phyloP scores from a whole-genome alignment of 2,329 filamentous ascomycete species.

The Alternaria sp. region DNA sequence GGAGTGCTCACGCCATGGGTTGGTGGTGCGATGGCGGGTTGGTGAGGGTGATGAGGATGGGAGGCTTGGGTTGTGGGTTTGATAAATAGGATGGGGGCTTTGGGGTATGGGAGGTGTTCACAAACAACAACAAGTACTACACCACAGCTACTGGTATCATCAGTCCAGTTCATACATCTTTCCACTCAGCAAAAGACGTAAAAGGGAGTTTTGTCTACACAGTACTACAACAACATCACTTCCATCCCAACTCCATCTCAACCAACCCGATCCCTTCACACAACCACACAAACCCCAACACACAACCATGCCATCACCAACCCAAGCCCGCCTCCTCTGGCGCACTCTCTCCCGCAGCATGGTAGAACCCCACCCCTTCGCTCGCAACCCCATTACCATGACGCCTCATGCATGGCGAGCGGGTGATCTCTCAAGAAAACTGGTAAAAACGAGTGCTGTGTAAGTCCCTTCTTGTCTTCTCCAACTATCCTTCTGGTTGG shows the following conservation, averaged over 20 bases:
- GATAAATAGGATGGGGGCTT: background rate
- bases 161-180: background rate
- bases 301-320: constrained; percentile 39
- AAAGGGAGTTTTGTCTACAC: background rate
- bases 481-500: background rate
- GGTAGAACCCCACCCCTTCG: constrained; percentile 46
- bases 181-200: background rate
- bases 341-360: constrained; percentile 41
- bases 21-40: constrained; percentile 4
- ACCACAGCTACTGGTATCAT: background rate
- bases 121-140: background rate
- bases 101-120: background rate
- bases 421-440: constrained; percentile 26
- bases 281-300: background rate
- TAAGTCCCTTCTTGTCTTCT: constrained; percentile 19
- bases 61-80: background rate
- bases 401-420: constrained; percentile 33
- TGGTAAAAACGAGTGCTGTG: constrained; percentile 33
- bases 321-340: constrained; percentile 39
- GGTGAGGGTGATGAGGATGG: background rate
- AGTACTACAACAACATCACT: background rate
- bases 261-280: background rate
- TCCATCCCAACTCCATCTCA: background rate
- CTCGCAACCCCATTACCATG: constrained; percentile 36
- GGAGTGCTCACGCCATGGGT: background rate